Percentiles rank a stretch among this genome's conserved stretches.
Conservation (phyloP, 73 alveolate genomes). For the Paramecium tetraurelia region DNA sequence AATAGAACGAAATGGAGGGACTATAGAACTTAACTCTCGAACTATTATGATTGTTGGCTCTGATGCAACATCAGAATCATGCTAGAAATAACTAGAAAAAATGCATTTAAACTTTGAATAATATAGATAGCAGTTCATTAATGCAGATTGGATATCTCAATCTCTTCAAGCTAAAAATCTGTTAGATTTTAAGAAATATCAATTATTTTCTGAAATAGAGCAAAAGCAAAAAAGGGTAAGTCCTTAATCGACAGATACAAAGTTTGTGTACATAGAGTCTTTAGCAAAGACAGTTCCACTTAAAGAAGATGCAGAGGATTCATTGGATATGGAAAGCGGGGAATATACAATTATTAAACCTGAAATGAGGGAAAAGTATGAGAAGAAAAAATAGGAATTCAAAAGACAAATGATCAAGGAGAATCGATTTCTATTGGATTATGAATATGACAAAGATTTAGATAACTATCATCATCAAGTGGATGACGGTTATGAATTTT, state of each 20-base stretch:
- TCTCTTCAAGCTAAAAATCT: not conserved
- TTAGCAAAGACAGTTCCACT: not conserved
- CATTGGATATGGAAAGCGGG: not conserved
- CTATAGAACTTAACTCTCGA: not conserved
- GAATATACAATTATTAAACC: not conserved
- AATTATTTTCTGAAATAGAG: not conserved
- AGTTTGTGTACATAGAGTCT: not conserved
- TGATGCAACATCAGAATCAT: not conserved
- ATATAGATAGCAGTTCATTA: not conserved
- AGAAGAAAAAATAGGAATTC: not conserved
- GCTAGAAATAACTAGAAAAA: not conserved
- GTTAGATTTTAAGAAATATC: not conserved
- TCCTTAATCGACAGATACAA: not conserved
- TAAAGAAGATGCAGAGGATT: not conserved
- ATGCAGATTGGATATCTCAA: conserved; percentile 27
- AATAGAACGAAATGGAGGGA: not conserved
- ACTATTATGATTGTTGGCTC: not conserved
- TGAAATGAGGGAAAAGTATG: not conserved
- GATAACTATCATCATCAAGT: not conserved
- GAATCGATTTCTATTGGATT: not conserved
- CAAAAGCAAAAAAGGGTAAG: not conserved
- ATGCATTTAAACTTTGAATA: not conserved
- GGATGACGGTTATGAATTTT: conserved; percentile 4
- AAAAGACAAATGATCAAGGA: not conserved
- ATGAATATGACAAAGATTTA: not conserved